phyloP scores from a whole-genome alignment of 148 eudicot species.

The Vaccinium myrtillus region DNA sequence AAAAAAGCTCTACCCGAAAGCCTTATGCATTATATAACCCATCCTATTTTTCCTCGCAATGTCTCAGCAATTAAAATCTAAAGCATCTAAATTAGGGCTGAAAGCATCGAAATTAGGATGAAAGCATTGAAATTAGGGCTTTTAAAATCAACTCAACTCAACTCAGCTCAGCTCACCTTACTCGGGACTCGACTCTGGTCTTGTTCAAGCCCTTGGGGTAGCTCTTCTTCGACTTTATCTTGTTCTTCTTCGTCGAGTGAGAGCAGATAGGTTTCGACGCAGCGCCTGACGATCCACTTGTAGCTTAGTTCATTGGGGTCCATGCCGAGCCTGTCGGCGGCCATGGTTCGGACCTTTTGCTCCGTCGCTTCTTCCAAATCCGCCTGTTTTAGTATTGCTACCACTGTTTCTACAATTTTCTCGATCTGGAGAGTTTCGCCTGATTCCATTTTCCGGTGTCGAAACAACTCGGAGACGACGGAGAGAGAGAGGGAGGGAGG shows the following conservation, averaged over 20 bases:
- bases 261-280: constrained; percentile 34
- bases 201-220: constrained; percentile 8
- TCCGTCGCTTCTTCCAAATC: constrained; percentile 37
- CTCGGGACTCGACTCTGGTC: constrained; percentile 9
- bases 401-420: constrained; percentile 29
- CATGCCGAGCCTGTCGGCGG: constrained; percentile 29
- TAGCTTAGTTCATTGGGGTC: constrained; percentile 30
- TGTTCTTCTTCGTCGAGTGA: constrained; percentile 13
- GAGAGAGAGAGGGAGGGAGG: background rate
- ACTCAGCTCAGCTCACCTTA: constrained; percentile 20
- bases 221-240: background rate
- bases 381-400: constrained; percentile 26
- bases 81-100: too few relatives aligned
- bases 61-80: background rate
- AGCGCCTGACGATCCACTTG: constrained; percentile 33
- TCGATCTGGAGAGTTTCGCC: background rate
- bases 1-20: too few relatives aligned
- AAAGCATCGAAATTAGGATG: background rate
- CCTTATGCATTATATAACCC: too few relatives aligned
- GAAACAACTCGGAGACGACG: background rate
- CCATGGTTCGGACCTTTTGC: constrained; percentile 24
- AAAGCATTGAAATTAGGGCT: background rate
- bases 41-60: background rate
- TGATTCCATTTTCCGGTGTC: constrained; percentile 21
- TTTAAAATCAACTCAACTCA: background rate